Evolutionary conservation across 148 eudicot genomes (phyloP).

Genomic region (Silene conica): DNA sequence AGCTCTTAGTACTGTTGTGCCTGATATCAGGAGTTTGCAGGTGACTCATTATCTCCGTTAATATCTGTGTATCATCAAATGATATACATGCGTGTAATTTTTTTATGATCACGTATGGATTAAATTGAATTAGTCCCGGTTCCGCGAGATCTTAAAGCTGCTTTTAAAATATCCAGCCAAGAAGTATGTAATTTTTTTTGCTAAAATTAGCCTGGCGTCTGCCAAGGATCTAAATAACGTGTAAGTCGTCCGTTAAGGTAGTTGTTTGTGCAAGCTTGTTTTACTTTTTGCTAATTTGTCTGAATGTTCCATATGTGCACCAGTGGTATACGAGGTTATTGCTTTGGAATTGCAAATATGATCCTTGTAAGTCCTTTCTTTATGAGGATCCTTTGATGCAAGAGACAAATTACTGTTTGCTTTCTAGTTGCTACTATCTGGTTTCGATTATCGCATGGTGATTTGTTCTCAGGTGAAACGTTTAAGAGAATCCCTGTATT

Average conservation of each 20-base stretch:
- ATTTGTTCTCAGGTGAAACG: constrained; percentile 39
- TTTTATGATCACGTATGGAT: background rate
- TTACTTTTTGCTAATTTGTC: constrained; percentile 8
- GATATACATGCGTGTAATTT: background rate
- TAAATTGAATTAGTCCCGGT: too few species aligned
- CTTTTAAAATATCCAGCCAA: background rate
- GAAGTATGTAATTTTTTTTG: background rate
- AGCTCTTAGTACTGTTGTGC: constrained; percentile 34
- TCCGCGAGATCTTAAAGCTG: too few species aligned
- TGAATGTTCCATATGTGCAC: constrained; percentile 12
- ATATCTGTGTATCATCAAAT: background rate
- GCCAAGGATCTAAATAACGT: too few species aligned
- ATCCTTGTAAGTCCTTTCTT: constrained; percentile 38
- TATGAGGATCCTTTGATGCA: background rate
- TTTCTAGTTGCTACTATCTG: background rate
- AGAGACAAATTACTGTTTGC: background rate
- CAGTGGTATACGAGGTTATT: constrained; percentile 53
- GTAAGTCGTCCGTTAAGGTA: background rate
- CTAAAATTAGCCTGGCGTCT: background rate
- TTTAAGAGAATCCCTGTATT: constrained; percentile 40
- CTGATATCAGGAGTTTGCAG: constrained; percentile 48
- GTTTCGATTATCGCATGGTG: background rate
- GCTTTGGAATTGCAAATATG: constrained; percentile 41
- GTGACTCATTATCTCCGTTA: constrained; percentile 13
- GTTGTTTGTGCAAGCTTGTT: constrained; percentile 11